Evolutionary conservation across 2,329 filamentous ascomycete genomes (phyloP).

Genomic region (Apiospora phragmitis): DNA sequence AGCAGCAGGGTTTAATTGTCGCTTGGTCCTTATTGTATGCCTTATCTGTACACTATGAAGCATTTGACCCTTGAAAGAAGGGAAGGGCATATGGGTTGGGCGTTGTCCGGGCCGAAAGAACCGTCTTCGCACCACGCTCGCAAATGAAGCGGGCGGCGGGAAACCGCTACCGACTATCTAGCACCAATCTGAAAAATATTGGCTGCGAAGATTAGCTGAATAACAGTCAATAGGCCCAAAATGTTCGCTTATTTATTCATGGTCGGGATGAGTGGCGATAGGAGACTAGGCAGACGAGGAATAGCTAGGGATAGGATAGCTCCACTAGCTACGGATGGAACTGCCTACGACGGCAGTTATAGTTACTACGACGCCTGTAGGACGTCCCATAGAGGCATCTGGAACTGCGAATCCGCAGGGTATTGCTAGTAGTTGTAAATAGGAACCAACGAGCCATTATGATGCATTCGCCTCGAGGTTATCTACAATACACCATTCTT

Average conservation of each 20-base stretch:
- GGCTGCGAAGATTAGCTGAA: background rate
- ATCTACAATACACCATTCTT: background rate
- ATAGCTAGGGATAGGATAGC: too few species aligned
- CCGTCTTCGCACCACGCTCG: background rate
- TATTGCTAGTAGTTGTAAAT: background rate
- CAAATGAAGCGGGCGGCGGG: background rate
- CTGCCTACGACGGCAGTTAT: too few species aligned
- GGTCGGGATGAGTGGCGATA: background rate
- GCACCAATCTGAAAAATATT: background rate
- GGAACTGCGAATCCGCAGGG: background rate
- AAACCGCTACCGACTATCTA: background rate
- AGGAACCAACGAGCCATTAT: background rate
- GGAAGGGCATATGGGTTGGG: slow-evolving; percentile 2
- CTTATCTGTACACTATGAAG: slow-evolving; percentile 8
- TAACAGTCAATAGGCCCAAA: background rate
- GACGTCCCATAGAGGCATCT: background rate
- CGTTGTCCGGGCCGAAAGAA: background rate
- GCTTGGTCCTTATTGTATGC: background rate
- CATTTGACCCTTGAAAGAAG: background rate
- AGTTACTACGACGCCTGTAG: too few species aligned
- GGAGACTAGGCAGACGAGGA: background rate
- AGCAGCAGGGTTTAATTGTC: slow-evolving; percentile 3
- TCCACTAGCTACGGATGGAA: background rate
- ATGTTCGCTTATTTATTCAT: background rate
- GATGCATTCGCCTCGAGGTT: too few species aligned